Evolutionary conservation across 2,329 filamentous ascomycete species (phyloP), one percentile per base, ranked within the genome.

Genomic region (Corynespora cassiicola): DNA sequence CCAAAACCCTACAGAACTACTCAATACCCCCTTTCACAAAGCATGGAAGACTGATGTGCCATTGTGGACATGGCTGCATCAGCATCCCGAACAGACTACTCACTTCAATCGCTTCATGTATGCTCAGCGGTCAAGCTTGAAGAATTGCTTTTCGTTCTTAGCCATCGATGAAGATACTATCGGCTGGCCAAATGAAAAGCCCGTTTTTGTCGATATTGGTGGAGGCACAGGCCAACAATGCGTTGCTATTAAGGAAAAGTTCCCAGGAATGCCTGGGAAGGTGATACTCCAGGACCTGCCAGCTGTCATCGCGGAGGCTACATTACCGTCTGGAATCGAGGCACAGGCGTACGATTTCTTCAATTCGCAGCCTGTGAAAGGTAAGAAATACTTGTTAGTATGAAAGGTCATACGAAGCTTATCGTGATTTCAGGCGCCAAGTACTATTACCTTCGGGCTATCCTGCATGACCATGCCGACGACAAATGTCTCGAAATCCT

Each of bases 381-480:
- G 37, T 42, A 25, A 31, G 31, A 8, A 11, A 2, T 21, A 7
- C 26, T 16, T 24, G n/a, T 18, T 10, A n/a, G 18, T 6, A 21
- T 12, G 18, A 7, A 27, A 16, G 15, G 12, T n/a, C n/a, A n/a
- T n/a, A 3, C 3, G 11, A 6, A 15, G 11, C 10, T 35, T 7
- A 30, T 30, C 4, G 5, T 8, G 23, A 16, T 5, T 14, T 35
- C 42, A 48, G 55, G 61, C 2, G 61, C 66, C 3, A 63, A 58
- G 6, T 54, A 62, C 7, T 74, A 74, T 32, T 74, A 70, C 41
- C 42, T 74, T 21, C 63, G 67, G 19, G 59, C 50, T 5, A 54
- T 73, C 16, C 39, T 74, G 16, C 71, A 74, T 39, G 69, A 74
- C 45, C 70, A 62, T 52, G 52, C 63, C 2, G 69, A 73, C 21